These are phyloP conservation scores for Gaertneriomyces sp. DNA, from an alignment of 192 early-diverging fungal species.

Conservation along the genomic window DNA sequence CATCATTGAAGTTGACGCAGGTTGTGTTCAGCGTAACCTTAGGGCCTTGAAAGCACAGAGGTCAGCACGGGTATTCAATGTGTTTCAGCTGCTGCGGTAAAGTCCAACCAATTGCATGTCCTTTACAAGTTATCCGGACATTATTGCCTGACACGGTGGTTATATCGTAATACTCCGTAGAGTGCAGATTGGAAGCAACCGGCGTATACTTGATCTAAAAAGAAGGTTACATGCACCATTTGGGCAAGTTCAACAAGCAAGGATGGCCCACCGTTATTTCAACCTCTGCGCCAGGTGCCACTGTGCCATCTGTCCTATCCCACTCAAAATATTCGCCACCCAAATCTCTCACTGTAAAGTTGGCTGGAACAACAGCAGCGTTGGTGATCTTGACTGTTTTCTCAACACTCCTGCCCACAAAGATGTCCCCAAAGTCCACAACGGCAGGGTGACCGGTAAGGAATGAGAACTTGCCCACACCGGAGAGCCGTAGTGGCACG, in stretches of 20 bases:
- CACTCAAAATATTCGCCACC: constrained; percentile 51
- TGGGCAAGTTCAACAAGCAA: not conserved
- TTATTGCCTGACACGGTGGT: constrained; percentile 56
- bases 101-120: constrained; percentile 38
- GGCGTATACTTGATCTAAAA: constrained; percentile 48
- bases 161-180: constrained; percentile 57
- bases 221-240: too few relatives aligned
- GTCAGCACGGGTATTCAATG: too few relatives aligned
- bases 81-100: too few relatives aligned
- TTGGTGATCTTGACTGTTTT: constrained; percentile 2
- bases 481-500: constrained; percentile 38
- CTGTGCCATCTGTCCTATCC: constrained; percentile 34
- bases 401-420: constrained; percentile 44
- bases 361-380: constrained; percentile 22
- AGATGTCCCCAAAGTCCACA: constrained; percentile 57
- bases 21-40: constrained; percentile 43
- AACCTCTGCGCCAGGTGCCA: constrained; percentile 25
- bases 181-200: constrained; percentile 42
- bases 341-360: constrained; percentile 45
- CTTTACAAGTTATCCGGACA: constrained; percentile 41
- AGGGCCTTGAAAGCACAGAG: constrained; percentile 32
- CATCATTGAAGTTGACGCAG: constrained; percentile 56
- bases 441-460: constrained; percentile 19
- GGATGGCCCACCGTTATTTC: constrained; percentile 33
- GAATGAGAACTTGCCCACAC: constrained; percentile 56